These are phyloP conservation scores for Penicillium simplicissimum DNA, from an alignment of 495 filamentous ascomycete species.

Conservation along the genomic window DNA sequence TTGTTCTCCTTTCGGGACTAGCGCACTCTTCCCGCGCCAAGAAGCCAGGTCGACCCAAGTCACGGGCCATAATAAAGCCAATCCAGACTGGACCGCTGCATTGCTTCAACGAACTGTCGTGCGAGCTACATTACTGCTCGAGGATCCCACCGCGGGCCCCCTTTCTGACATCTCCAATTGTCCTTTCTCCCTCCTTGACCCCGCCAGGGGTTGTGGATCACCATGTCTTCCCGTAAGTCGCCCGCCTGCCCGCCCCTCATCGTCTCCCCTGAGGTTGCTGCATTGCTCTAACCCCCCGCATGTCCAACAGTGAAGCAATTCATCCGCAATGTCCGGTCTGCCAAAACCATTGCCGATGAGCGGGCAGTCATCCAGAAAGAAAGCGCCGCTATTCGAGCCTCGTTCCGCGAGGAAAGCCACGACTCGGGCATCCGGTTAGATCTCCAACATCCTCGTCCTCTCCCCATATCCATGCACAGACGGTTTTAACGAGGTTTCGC, in stretches of 20 bases:
- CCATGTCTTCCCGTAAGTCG: conserved; percentile 68
- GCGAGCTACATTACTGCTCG: conserved; percentile 8
- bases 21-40: conserved; percentile 23
- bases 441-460: conserved; percentile 10
- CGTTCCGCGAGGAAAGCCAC: conserved; percentile 93
- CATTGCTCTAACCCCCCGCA: conserved; percentile 20
- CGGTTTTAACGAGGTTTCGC: conserved; percentile 29
- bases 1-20: conserved; percentile 11
- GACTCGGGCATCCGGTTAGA: conserved; percentile 83
- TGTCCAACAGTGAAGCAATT: conserved; percentile 86
- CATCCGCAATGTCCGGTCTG: conserved; percentile 96
- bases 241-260: conserved; percentile 31
- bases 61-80: conserved; percentile 32
- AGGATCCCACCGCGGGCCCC: conserved; percentile 15
- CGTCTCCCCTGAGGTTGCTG: conserved; percentile 34
- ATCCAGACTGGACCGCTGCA: conserved; percentile 24
- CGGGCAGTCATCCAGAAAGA: conserved; percentile 98
- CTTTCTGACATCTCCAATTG: conserved; percentile 16
- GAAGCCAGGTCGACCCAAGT: conserved; percentile 37
- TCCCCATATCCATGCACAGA: conserved; percentile 8
- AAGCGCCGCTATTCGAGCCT: conserved; percentile 93
- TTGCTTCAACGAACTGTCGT: conserved; percentile 16
- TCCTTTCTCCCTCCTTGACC: conserved; percentile 26
- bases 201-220: conserved; percentile 46
- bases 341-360: conserved; percentile 98